These are phyloP conservation scores for Trapa bicornis DNA, from an alignment of 345 rosid genomes.

Conservation along the genomic window DNA sequence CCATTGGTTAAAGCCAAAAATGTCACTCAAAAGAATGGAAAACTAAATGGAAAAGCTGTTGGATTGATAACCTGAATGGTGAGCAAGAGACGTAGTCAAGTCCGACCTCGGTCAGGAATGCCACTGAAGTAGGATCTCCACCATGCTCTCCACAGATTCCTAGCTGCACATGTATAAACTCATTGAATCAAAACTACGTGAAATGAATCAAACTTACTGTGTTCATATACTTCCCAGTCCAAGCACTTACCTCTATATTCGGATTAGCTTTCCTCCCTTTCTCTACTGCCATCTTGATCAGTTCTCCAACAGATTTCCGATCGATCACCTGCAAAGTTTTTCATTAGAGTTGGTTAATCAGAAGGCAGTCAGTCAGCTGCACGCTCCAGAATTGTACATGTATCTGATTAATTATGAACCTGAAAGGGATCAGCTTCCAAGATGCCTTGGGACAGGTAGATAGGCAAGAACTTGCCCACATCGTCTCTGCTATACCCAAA, in stretches of 20 bases:
- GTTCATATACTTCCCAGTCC: background rate
- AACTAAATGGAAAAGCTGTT: background rate
- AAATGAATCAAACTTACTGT: no score
- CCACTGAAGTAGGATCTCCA: slow-evolving; percentile 92
- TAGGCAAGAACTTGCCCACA: slow-evolving; percentile 81
- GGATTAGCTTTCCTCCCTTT: slow-evolving; percentile 77
- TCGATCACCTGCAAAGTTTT: slow-evolving; percentile 58
- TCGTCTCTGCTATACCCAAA: slow-evolving; percentile 91
- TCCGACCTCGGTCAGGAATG: slow-evolving; percentile 77
- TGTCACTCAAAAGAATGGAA: no score
- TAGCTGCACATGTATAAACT: slow-evolving; percentile 27
- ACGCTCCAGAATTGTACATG: background rate
- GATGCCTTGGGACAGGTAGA: slow-evolving; percentile 63
- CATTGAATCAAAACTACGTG: no score
- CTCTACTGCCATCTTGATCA: slow-evolving; percentile 72
- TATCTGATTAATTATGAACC: slow-evolving; percentile 20
- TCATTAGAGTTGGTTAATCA: background rate
- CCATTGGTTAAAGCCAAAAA: no score
- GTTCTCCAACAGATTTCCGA: slow-evolving; percentile 80
- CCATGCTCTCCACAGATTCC: slow-evolving; percentile 97
- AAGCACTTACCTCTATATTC: slow-evolving; percentile 48
- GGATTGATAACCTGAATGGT: slow-evolving; percentile 62
- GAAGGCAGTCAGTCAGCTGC: no score
- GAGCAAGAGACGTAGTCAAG: slow-evolving; percentile 94
- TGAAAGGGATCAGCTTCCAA: slow-evolving; percentile 77